Evolutionary conservation across 768 basidiomycete species (phyloP).

Genomic region (Pisolithus sp.): DNA sequence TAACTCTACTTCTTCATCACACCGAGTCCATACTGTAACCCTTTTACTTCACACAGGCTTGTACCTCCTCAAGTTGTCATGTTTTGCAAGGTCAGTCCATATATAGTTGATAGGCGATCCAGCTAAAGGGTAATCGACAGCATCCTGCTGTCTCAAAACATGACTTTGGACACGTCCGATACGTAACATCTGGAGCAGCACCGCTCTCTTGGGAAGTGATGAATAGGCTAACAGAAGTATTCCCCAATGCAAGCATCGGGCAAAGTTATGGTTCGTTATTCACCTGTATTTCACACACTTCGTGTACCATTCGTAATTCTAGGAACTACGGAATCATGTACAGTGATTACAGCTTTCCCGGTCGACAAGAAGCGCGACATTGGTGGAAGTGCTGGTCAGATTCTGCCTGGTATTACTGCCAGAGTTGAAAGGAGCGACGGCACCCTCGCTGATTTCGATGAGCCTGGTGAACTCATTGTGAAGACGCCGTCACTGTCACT

Average conservation of each 20-base stretch:
- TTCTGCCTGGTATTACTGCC: constrained; percentile 52
- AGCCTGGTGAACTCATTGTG: constrained; percentile 58
- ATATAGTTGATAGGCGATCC: not conserved
- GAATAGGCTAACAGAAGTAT: constrained; percentile 35
- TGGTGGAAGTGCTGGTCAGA: constrained; percentile 50
- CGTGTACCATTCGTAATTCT: not conserved
- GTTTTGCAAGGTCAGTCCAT: constrained; percentile 40
- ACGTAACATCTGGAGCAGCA: constrained; percentile 46
- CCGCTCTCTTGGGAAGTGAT: constrained; percentile 51
- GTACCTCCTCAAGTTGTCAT: constrained; percentile 46
- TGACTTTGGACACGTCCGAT: constrained; percentile 34
- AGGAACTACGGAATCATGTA: constrained; percentile 64
- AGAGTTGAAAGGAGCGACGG: constrained; percentile 57
- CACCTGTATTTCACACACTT: not conserved
- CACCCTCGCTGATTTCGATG: constrained; percentile 46
- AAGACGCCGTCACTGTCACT: constrained; percentile 55
- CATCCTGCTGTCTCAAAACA: constrained; percentile 36
- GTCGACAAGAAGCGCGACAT: constrained; percentile 38
- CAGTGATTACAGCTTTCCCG: constrained; percentile 44
- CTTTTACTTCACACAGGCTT: constrained; percentile 17
- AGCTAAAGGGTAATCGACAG: constrained; percentile 9
- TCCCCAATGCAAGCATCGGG: constrained; percentile 49
- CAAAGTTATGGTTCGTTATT: constrained; percentile 50
- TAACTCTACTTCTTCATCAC: constrained; percentile 11
- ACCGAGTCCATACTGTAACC: not conserved